Evolutionary conservation across 2,329 filamentous ascomycete genomes (phyloP), one percentile per base, ranked within the genome.

Genomic region (Aspergillus terreus): DNA sequence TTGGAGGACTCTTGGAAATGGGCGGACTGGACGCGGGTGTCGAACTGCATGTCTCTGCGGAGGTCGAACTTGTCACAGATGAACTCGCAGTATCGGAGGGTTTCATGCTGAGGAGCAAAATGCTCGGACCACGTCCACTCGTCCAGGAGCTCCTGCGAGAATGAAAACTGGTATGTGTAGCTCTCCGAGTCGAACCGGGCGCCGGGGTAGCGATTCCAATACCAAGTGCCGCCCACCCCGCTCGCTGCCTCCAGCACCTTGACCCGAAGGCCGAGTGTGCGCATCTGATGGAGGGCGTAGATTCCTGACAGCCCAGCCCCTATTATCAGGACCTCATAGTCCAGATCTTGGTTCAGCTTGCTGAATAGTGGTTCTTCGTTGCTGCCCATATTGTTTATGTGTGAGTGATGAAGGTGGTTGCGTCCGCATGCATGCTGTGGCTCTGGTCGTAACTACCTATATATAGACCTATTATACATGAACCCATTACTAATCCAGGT

Each of bases 101-200:
- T 60, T 19, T 74, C 68, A 5, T 65, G 59, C 38, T 70, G 65
- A 1, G 63, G 52, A 0, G 71, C 55, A 47, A 71, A 74, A n/a
- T 65, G 59, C 7, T 71, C 60, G 7, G 60, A 59, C 70, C 71
- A 74, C 0, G 65, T 63, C 56, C 69, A 71, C 30, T 66, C 56
- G 9, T 59, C 51, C 11, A 63, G 50, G 2, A 63, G 41, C 3
- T 63, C 59, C 27, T 55, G 53, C 11, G 59, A 57, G 35, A 55
- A 63, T 1, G 59, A 63, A 21, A 61, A 63, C 4, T 53, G 54
- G 56, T 80, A 79, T 0, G 73, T 72, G n/a, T 74, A 69, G 1
- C 70, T 71, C 57, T 78, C 74, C 0, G 74, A 75, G 49, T 79
- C 76, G 46, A 76, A 74, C 38, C 75, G 67, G n/a, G 75, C 73